Base-by-base conservation (phyloP, 2,329 filamentous ascomycete species). In the Elsinoe australis region DNA sequence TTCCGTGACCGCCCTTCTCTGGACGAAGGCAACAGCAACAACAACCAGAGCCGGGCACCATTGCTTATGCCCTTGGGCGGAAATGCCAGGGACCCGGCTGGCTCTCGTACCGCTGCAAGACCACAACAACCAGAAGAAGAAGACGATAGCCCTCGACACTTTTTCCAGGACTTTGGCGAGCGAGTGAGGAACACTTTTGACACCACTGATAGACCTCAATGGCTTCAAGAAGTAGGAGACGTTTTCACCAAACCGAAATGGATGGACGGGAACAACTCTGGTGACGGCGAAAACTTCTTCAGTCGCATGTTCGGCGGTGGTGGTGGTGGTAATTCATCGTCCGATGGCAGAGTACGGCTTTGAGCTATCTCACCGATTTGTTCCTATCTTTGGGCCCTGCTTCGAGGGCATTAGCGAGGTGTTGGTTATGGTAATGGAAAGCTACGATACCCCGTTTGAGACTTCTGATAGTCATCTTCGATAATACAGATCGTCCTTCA, bases 161-260 rank as follows among this genome's bases (percentile, higher is more conserved):
- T 95, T 64, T 88, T 96, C 60, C 78, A 85, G 55, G 82, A 83
- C 26, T 80, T 96, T 52, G 81, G 85, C 0, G 85, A 94, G 61
- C 76, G 90, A 28, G 82, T 98, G 57, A 85, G 82, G 66, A 98
- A 98, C 60, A 96, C 92, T 0, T 79, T 96, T 46, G 90, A 96
- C 52, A 84, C 80, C 0, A 75, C 87, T 1, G 83, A 88, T 46
- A 75, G 82, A 22, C 90, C 92, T 0, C 81, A 81, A 54, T 96
- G 89, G 88, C 70, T 95, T 54, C 76, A 80, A 56, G 83, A 85
- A 19, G 71, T 87, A 21, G 76, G 79, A 1, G 73, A 78, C 50
- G 76, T 76, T 6, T 78, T 89, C 64, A 86, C 82, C 64, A 79
- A 82, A 60, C 87, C 87, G 4, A 83, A 80, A 58, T 94, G 87